These are phyloP conservation scores for Fusarium nelsonii DNA, from an alignment of 2,329 filamentous ascomycete species.

Conservation along the genomic window DNA sequence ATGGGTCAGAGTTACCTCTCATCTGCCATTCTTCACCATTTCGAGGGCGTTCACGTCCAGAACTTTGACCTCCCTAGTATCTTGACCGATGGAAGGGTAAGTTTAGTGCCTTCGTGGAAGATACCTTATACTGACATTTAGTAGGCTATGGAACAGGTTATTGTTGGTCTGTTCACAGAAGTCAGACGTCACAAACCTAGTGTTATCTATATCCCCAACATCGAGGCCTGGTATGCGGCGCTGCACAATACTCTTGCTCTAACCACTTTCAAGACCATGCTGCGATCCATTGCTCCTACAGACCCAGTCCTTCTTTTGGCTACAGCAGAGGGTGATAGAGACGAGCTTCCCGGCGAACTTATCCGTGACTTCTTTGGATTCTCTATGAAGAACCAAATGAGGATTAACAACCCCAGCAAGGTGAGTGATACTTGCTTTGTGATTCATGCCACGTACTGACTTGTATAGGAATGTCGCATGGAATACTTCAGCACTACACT, in stretches of 20 bases:
- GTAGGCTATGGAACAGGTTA: constrained; percentile 82
- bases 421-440: constrained; percentile 57
- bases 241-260: constrained; percentile 74
- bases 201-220: constrained; percentile 92
- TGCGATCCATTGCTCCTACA: constrained; percentile 86
- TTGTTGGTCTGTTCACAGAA: constrained; percentile 92
- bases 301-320: constrained; percentile 90
- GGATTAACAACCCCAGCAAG: constrained; percentile 74
- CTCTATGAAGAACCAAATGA: constrained; percentile 81
- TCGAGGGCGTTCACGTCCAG: constrained; percentile 94
- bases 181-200: constrained; percentile 95
- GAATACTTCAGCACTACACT: constrained; percentile 85
- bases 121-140: constrained; percentile 38
- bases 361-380: constrained; percentile 86
- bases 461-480: constrained; percentile 67
- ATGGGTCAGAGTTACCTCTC: constrained; percentile 96
- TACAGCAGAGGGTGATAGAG: constrained; percentile 78
- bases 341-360: constrained; percentile 72
- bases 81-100: constrained; percentile 82
- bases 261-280: constrained; percentile 84
- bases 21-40: constrained; percentile 85
- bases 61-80: constrained; percentile 92
- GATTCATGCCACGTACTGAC: constrained; percentile 11
- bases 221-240: constrained; percentile 85
- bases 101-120: constrained; percentile 45